Evolutionary conservation across 2,329 filamentous ascomycete species (phyloP).

Genomic region (Verticillium albo-atrum): DNA sequence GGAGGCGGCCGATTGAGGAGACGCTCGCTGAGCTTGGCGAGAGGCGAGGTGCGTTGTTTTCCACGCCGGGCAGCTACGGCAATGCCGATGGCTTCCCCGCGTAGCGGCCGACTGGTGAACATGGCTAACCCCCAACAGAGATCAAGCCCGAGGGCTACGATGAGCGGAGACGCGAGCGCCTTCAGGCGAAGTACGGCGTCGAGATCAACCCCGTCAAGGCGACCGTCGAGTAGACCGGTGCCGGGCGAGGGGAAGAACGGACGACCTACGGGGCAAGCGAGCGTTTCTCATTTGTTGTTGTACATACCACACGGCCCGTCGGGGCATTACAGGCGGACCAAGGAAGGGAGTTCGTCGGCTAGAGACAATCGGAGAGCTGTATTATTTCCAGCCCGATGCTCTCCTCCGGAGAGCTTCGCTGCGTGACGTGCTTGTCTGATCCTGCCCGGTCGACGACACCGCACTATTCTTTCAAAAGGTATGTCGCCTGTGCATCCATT

Average conservation of each 20-base stretch:
- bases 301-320: constrained; percentile 13
- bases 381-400: constrained; percentile 12
- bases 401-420: neutral
- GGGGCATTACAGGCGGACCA: constrained; percentile 6
- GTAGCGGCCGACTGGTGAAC: neutral
- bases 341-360: constrained; percentile 12
- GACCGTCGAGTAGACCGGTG: constrained; percentile 32
- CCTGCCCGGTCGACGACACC: constrained; percentile 3
- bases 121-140: constrained; percentile 36
- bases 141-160: constrained; percentile 79
- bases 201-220: constrained; percentile 68
- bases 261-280: neutral
- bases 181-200: constrained; percentile 84
- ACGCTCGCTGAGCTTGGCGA: constrained; percentile 80
- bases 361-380: constrained; percentile 30
- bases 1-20: constrained; percentile 71
- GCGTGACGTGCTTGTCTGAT: constrained; percentile 10
- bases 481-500: constrained; percentile 11
- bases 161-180: constrained; percentile 73
- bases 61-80: neutral
- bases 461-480: constrained; percentile 12
- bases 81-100: too few species aligned
- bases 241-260: neutral
- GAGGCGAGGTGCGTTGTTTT: constrained; percentile 64
- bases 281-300: constrained; percentile 12